Conservation (phyloP, 1,284 basidiomycete genomes). For the Fomitopsis betulina region DNA sequence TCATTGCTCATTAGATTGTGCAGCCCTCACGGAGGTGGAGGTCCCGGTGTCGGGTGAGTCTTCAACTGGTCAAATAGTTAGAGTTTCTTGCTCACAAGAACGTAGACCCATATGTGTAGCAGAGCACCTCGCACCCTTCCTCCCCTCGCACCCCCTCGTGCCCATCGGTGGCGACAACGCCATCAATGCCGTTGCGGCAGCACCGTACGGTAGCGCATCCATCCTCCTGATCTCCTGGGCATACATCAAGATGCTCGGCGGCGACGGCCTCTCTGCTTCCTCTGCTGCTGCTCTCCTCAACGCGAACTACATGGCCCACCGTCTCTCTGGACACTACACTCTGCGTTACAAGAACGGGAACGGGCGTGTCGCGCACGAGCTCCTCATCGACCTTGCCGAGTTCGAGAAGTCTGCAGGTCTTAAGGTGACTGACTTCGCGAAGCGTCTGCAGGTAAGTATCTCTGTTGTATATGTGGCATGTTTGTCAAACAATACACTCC, state of each 20-base stretch:
- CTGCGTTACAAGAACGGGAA: constrained; percentile 89
- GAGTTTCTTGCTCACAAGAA: neutral
- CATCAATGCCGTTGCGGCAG: constrained; percentile 88
- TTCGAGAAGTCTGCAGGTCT: constrained; percentile 87
- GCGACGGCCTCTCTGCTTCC: constrained; percentile 79
- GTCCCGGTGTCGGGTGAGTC: constrained; percentile 84
- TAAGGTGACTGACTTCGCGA: constrained; percentile 95
- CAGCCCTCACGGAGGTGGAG: constrained; percentile 95
- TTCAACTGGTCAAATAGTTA: neutral
- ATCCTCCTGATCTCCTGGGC: constrained; percentile 98
- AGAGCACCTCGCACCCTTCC: constrained; percentile 90
- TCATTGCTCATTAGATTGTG: constrained; percentile 10
- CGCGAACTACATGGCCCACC: constrained; percentile 95
- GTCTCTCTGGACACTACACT: constrained; percentile 83
- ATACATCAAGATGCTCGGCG: constrained; percentile 97
- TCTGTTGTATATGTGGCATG: neutral
- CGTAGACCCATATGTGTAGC: constrained; percentile 90
- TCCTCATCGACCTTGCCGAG: constrained; percentile 92
- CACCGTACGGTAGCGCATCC: constrained; percentile 92
- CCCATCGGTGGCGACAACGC: constrained; percentile 65
- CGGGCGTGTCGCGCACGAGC: constrained; percentile 91
- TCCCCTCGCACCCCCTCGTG: constrained; percentile 87
- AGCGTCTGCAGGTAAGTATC: constrained; percentile 74
- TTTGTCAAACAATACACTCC: neutral
- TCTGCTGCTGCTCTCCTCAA: constrained; percentile 88